A percentile compares a stretch with the other conserved stretches of the same genome.
Conservation (phyloP, 495 filamentous ascomycete species). For the Xylaria cubensis region DNA sequence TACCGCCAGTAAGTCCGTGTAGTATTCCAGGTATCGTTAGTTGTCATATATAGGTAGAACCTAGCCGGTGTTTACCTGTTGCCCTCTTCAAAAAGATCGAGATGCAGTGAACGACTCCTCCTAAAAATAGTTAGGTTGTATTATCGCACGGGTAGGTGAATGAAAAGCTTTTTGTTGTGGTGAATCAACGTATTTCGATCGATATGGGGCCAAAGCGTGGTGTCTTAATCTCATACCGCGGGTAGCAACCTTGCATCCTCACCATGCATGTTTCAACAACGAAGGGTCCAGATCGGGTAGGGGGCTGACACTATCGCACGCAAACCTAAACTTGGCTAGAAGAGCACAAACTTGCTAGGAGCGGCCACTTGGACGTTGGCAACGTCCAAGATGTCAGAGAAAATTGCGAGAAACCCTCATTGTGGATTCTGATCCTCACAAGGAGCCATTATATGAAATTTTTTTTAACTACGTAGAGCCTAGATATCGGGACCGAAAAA, state of each 20-base stretch:
- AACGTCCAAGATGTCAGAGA: neutral
- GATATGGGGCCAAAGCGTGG: constrained; percentile 17
- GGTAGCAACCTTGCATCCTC: constrained; percentile 30
- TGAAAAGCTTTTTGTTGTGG: constrained; percentile 21
- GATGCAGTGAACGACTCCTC: constrained; percentile 13
- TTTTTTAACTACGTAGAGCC: neutral
- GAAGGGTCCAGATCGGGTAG: constrained; percentile 27
- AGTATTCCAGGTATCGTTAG: neutral
- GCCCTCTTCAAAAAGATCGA: neutral
- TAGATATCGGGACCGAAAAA: constrained; percentile 27
- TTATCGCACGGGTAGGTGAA: constrained; percentile 22
- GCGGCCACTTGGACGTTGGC: neutral
- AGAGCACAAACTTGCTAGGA: constrained; percentile 13
- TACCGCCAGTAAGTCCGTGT: neutral
- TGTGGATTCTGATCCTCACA: neutral
- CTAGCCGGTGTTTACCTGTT: neutral
- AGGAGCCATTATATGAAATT: constrained; percentile 1
- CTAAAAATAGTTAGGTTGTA: constrained; percentile 15
- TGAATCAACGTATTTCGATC: constrained; percentile 21
- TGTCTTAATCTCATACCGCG: constrained; percentile 26
- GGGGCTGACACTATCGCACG: constrained; percentile 23
- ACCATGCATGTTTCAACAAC: constrained; percentile 29
- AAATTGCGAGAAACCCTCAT: neutral
- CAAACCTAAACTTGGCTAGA: constrained; percentile 21
- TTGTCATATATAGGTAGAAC: constrained; percentile 7